A percentile compares a stretch with the other conserved stretches of the same genome.
Conservation (phyloP, 129 eudicot genomes). For the Silybum marianum region DNA sequence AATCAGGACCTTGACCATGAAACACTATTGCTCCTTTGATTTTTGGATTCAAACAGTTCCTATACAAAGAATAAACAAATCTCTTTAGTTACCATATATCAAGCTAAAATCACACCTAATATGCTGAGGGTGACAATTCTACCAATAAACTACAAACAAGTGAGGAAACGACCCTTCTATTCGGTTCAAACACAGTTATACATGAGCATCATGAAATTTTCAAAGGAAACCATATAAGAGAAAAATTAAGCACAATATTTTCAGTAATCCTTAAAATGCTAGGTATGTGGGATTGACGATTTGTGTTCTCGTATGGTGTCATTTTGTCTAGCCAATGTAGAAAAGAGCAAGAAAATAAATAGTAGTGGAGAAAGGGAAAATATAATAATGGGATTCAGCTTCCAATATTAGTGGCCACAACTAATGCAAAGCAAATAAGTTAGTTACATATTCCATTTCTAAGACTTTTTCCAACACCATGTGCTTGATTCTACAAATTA, state of each 20-base stretch:
- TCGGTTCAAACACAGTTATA: neutral
- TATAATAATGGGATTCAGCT: neutral
- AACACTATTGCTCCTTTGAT: conserved; percentile 95
- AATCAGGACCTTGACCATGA: conserved; percentile 90
- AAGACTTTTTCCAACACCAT: conserved; percentile 1
- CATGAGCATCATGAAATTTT: neutral
- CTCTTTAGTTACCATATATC: conserved; percentile 16
- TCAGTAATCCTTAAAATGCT: conserved; percentile 21
- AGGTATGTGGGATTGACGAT: neutral
- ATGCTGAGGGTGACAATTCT: neutral
- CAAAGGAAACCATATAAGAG: conserved; percentile 9
- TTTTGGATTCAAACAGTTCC: conserved; percentile 86
- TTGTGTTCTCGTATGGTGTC: neutral
- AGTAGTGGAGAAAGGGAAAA: neutral
- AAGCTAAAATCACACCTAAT: conserved; percentile 5
- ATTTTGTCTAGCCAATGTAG: conserved; percentile 6
- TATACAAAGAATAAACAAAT: conserved; percentile 34
- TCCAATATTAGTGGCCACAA: conserved; percentile 1
- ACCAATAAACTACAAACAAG: neutral
- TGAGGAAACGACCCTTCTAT: neutral
- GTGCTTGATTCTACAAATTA: neutral
- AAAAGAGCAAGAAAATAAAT: neutral
- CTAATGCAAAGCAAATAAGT: conserved; percentile 4
- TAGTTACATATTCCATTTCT: neutral
- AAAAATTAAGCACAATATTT: conserved; percentile 5